Evolutionary conservation across 495 filamentous ascomycete genomes (phyloP).

Genomic region (Xylaria sp.): DNA sequence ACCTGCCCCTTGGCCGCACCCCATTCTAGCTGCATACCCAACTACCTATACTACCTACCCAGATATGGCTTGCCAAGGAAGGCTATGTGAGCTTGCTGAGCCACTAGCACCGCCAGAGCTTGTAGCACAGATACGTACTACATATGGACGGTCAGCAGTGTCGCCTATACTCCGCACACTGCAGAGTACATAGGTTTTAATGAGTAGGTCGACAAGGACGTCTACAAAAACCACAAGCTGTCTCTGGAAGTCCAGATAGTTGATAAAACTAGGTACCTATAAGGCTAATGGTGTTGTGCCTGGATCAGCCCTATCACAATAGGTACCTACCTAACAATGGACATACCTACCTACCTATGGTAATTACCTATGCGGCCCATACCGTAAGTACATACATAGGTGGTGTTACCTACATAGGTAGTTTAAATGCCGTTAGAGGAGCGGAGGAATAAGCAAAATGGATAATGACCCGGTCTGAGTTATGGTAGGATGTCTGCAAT

Average conservation of each 20-base stretch:
- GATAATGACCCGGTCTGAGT: background rate
- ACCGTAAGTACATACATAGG: too few species aligned
- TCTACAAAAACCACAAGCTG: background rate
- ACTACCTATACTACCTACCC: too few species aligned
- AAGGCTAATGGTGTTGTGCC: background rate
- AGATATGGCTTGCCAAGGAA: slow-evolving; percentile 2
- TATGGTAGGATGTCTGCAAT: background rate
- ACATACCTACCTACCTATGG: too few species aligned
- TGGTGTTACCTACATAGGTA: too few species aligned
- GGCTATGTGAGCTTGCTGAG: slow-evolving; percentile 13
- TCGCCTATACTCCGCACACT: background rate
- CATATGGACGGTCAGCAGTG: too few species aligned
- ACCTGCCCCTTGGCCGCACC: too few species aligned
- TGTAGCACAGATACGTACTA: background rate
- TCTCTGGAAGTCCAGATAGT: background rate
- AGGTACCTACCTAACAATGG: too few species aligned
- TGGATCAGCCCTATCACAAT: background rate
- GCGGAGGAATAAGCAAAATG: background rate
- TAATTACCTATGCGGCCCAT: background rate
- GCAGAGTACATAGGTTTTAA: background rate
- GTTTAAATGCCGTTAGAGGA: too few species aligned
- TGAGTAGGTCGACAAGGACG: background rate
- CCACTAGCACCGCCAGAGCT: background rate
- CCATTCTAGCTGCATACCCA: too few species aligned
- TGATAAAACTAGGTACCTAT: background rate